Evolutionary conservation across 2,329 filamentous ascomycete species (phyloP).

Genomic region (Colletotrichum aenigma): DNA sequence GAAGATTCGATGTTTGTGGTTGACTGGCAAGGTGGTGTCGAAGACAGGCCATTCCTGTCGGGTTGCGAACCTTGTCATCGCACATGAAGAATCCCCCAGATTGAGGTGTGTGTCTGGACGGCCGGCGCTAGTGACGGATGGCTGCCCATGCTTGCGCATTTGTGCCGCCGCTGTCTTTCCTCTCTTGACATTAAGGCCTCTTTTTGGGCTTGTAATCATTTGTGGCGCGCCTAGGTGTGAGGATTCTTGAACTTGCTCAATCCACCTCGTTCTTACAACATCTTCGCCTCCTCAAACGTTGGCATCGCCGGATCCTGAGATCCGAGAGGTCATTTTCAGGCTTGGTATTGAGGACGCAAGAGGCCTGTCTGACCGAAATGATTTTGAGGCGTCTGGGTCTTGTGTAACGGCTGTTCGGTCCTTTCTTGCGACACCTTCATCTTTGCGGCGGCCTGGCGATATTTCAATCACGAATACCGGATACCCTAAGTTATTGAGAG

Average conservation of each 20-base stretch:
- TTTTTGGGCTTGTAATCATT: neutral
- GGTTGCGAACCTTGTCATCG: neutral
- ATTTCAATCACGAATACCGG: neutral
- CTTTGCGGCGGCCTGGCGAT: neutral
- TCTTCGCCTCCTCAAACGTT: neutral
- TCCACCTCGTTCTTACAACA: constrained; percentile 5
- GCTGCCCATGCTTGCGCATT: neutral
- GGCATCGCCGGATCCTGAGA: neutral
- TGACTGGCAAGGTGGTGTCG: neutral
- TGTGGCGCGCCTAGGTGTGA: neutral
- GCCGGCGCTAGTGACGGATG: neutral
- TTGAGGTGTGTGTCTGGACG: neutral
- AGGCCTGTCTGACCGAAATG: neutral
- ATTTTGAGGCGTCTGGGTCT: neutral
- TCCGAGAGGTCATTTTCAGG: neutral
- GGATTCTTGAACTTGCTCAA: constrained; percentile 23
- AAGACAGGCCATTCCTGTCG: neutral
- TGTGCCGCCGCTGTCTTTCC: neutral
- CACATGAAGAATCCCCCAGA: neutral
- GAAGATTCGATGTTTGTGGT: neutral
- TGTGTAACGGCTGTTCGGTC: neutral
- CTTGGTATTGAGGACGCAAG: neutral
- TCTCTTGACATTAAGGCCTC: too few relatives aligned
- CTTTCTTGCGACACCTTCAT: neutral
- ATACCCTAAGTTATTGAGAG: rapidly evolving